A percentile compares a stretch with the other conserved stretches of the same genome.
phyloP scores from a whole-genome alignment of 495 filamentous ascomycete genomes.

The Annulohypoxylon bovei region DNA sequence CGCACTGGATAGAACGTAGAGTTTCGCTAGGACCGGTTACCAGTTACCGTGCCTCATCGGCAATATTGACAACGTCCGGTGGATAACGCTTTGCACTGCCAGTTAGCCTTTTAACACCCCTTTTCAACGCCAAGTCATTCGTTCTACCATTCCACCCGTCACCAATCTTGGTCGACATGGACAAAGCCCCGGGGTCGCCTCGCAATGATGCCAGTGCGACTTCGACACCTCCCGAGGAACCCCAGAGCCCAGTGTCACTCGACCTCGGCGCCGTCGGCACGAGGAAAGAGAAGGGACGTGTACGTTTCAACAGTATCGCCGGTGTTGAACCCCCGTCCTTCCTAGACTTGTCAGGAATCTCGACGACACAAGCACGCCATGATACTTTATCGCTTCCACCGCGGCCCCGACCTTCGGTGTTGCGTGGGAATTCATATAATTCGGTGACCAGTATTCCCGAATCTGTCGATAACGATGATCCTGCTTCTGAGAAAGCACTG shows the following conservation, averaged over 20 bases:
- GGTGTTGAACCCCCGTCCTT: conserved; percentile 33
- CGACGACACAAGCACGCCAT: conserved; percentile 19
- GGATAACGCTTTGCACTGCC: conserved; percentile 16
- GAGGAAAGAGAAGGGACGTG: conserved; percentile 46
- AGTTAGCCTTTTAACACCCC: conserved; percentile 1
- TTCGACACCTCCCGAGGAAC: conserved; percentile 41
- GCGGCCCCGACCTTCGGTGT: conserved; percentile 47
- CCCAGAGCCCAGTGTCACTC: conserved; percentile 31
- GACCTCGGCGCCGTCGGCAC: conserved; percentile 25
- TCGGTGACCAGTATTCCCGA: conserved; percentile 43
- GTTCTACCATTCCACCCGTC: conserved; percentile 18
- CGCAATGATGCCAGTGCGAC: conserved; percentile 35
- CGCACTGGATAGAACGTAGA: conserved; percentile 31
- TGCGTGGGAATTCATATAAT: conserved; percentile 50
- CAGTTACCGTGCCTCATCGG: background rate
- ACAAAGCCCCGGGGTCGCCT: conserved; percentile 33
- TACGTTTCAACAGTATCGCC: conserved; percentile 47
- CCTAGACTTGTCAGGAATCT: conserved; percentile 30
- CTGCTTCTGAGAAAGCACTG: conserved; percentile 44
- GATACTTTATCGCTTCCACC: conserved; percentile 19
- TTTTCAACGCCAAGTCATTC: conserved; percentile 21
- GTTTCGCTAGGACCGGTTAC: conserved; percentile 33
- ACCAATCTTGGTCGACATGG: conserved; percentile 32
- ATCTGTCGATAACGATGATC: conserved; percentile 41
- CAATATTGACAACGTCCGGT: conserved; percentile 4